These are phyloP conservation scores for Niebla homalea DNA, from an alignment of 495 filamentous ascomycete species.

Conservation along the genomic window DNA sequence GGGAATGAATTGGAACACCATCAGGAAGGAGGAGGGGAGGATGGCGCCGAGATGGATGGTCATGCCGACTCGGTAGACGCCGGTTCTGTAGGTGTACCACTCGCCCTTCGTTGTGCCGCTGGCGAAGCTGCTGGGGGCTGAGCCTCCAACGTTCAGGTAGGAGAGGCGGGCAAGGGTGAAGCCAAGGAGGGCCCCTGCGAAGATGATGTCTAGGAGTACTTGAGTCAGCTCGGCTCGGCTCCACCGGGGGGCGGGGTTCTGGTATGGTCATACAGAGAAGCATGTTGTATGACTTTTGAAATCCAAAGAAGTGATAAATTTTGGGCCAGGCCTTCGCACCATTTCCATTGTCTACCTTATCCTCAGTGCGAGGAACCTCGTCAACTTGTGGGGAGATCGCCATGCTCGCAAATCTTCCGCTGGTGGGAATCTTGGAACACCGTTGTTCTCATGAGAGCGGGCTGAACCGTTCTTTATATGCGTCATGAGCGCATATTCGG, in stretches of 20 bases:
- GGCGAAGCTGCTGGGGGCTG: conserved; percentile 9
- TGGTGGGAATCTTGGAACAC: too few relatives aligned
- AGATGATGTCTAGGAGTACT: conserved; percentile 4
- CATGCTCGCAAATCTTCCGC: too few relatives aligned
- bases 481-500: too few relatives aligned
- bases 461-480: too few relatives aligned
- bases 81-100: conserved; percentile 33
- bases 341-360: too few relatives aligned
- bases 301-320: conserved; percentile 4
- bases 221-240: neutral
- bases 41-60: conserved; percentile 31
- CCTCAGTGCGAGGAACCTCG: too few relatives aligned
- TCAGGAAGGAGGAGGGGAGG: conserved; percentile 34
- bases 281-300: conserved; percentile 8
- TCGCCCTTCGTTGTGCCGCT: conserved; percentile 28
- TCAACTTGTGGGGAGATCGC: too few relatives aligned
- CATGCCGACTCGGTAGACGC: conserved; percentile 30
- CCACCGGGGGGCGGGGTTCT: neutral
- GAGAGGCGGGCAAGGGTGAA: conserved; percentile 9
- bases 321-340: neutral
- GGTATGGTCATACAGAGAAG: neutral
- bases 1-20: conserved; percentile 38
- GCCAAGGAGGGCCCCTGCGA: conserved; percentile 9
- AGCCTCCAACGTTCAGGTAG: conserved; percentile 5
- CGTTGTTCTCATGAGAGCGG: too few relatives aligned